A percentile compares a stretch with the other conserved stretches of the same genome.
Conservation (phyloP, 768 basidiomycete species). For the Russula compacta region DNA sequence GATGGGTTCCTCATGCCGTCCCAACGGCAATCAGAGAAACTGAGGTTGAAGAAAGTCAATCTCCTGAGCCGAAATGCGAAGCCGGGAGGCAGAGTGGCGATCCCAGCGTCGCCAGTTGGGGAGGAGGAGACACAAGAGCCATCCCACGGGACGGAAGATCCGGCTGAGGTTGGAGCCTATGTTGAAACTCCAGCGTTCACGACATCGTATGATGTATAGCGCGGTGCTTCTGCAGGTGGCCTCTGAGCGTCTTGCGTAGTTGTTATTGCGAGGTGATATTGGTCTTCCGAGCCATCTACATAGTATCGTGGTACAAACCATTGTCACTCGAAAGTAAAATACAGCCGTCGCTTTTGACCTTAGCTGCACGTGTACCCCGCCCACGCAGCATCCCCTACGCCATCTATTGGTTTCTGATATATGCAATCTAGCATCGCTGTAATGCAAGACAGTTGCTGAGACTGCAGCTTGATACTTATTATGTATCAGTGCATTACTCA, state of each 20-base stretch:
- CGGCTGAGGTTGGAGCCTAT: background rate
- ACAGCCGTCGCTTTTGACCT: too few species aligned
- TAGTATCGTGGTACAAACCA: too few species aligned
- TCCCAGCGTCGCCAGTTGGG: background rate
- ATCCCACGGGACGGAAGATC: background rate
- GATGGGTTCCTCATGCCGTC: conserved; percentile 38
- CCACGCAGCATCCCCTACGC: too few species aligned
- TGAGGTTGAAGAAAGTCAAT: conserved; percentile 24
- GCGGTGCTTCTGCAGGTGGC: background rate
- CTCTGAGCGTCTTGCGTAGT: background rate
- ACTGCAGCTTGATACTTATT: too few species aligned
- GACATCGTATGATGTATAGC: background rate
- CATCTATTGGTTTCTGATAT: too few species aligned
- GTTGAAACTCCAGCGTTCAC: background rate
- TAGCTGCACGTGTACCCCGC: too few species aligned
- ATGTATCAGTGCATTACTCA: too few species aligned
- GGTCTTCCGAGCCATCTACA: background rate
- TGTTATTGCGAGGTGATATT: background rate
- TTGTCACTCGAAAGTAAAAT: too few species aligned
- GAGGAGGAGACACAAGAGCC: background rate
- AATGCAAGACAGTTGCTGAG: too few species aligned
- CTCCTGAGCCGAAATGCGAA: conserved; percentile 13
- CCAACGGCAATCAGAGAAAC: conserved; percentile 32
- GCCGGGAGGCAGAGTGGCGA: conserved; percentile 14
- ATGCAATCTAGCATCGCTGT: too few species aligned